Evolutionary conservation across 2,329 filamentous ascomycete genomes (phyloP), one percentile per base, ranked within the genome.

Genomic region (Trichoderma sp.): DNA sequence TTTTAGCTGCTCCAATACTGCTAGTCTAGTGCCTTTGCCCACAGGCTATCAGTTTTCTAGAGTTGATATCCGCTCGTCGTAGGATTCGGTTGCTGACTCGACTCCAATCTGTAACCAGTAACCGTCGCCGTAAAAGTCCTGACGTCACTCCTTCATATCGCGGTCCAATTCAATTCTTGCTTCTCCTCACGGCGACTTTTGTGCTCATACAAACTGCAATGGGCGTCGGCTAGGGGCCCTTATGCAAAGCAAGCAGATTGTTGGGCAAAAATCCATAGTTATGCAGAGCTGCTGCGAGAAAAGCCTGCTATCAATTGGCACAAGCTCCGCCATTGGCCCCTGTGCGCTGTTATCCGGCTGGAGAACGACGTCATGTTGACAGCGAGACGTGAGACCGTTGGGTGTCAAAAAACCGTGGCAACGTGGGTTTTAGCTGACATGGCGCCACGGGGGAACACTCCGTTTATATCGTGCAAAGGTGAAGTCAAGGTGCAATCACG

Each of bases 301-400:
- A 53, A 61, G 56, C 66, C 8, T 51, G 66, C 66, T 58, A 69
- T 58, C 56, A 58, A 30, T 28, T n/a, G 66, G 61, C 66, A 36
- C 53, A 69, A 70, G 57, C 66, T 61, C 66, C 39, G 66, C 66
- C 66, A 62, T 70, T 36, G 66, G 66, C 57, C 56, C 57, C 57
- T 21, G 66, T 28, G 26, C 39, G 18, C 39, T 36, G 28, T 53
- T 65, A 53, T 60, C 18, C 57, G 32, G 32, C 51, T 57, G 39
- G 47, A n/a, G 18, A 24, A 61, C 66, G 57, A 70, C 66, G 66
- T 70, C 66, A 70, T 70, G 39, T 61, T 70, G 66, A 70, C 57
- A 62, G 57, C 30, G 24, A 62, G 28, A 62, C 39, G 26, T 28
- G 66, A 51, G 43, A 30, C 21, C 9, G 28, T 34, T 60, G 28